Conservation (phyloP, 2,329 filamentous ascomycete species). For the Colletotrichum musicola region DNA sequence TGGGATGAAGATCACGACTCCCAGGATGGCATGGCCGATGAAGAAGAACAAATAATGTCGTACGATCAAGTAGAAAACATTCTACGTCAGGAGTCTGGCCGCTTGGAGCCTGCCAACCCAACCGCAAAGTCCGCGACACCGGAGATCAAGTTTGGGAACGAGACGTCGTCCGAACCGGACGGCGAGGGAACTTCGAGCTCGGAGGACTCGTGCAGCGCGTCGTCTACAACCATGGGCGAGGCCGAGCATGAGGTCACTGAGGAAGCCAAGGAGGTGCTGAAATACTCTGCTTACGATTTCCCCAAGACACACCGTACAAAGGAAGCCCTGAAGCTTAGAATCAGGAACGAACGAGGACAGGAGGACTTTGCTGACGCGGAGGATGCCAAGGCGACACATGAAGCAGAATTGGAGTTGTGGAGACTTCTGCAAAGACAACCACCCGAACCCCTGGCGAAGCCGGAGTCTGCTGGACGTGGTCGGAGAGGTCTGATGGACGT, state of each 20-base stretch:
- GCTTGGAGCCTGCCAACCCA: background rate
- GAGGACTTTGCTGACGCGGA: constrained; percentile 58
- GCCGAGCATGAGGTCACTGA: constrained; percentile 47
- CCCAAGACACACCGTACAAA: constrained; percentile 53
- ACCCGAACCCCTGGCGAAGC: constrained; percentile 49
- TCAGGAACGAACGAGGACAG: constrained; percentile 56
- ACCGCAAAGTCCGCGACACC: background rate
- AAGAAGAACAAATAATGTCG: constrained; percentile 48
- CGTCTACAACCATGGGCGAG: constrained; percentile 1
- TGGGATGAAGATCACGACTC: constrained; percentile 48
- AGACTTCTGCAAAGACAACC: constrained; percentile 55
- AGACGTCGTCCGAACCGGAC: constrained; percentile 8
- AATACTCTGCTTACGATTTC: constrained; percentile 55
- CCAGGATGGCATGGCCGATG: constrained; percentile 14
- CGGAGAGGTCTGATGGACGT: constrained; percentile 48
- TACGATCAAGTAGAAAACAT: constrained; percentile 59
- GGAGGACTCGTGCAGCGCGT: constrained; percentile 1
- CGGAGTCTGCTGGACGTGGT: constrained; percentile 45
- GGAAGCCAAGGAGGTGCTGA: constrained; percentile 59
- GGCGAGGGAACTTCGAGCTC: constrained; percentile 3
- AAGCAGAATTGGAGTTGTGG: constrained; percentile 62
- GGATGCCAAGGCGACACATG: constrained; percentile 55
- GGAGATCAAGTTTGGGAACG: constrained; percentile 6
- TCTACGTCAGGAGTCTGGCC: constrained; percentile 44
- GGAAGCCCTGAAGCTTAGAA: constrained; percentile 52